These are phyloP conservation scores for Claviceps pusilla DNA, from an alignment of 2,329 filamentous ascomycete genomes.

Conservation along the genomic window DNA sequence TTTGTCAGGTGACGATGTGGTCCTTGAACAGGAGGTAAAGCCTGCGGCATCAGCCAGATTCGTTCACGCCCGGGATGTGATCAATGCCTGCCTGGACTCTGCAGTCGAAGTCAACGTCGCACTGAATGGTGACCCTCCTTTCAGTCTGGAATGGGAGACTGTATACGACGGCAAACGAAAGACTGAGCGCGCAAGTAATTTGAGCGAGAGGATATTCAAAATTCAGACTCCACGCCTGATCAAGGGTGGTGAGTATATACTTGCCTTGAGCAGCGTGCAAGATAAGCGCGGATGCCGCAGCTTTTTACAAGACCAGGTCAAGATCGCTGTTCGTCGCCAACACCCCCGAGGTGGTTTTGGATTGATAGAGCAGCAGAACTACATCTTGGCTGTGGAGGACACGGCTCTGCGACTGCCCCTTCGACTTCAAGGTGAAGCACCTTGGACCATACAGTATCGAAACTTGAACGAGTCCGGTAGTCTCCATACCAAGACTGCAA, in stretches of 20 bases:
- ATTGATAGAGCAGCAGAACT: conserved; percentile 64
- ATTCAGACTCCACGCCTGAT: conserved; percentile 62
- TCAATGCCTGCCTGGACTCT: conserved; percentile 71
- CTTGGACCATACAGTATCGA: conserved; percentile 67
- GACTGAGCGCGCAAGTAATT: conserved; percentile 48
- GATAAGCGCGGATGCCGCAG: conserved; percentile 79
- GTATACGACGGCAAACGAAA: conserved; percentile 77
- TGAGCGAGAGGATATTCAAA: conserved; percentile 46
- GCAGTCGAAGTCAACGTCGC: conserved; percentile 58
- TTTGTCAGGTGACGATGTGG: conserved; percentile 44
- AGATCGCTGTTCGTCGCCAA: conserved; percentile 76
- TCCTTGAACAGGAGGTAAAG: conserved; percentile 79
- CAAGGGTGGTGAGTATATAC: conserved; percentile 77
- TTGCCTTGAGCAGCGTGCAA: conserved; percentile 73
- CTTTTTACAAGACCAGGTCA: conserved; percentile 68
- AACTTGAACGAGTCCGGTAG: conserved; percentile 43
- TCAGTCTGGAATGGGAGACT: conserved; percentile 81
- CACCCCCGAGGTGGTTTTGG: conserved; percentile 79
- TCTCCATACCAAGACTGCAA: conserved; percentile 33
- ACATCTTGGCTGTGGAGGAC: conserved; percentile 61
- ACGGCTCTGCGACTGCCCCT: conserved; percentile 62
- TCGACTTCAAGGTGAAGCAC: conserved; percentile 68
- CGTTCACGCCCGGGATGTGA: conserved; percentile 34
- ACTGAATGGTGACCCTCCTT: conserved; percentile 72
- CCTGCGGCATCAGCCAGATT: conserved; percentile 74